A percentile compares a stretch with the other conserved stretches of the same genome.
Evolutionary conservation across 2,329 filamentous ascomycete species (phyloP).

Genomic region (Penicillium sumatraense): DNA sequence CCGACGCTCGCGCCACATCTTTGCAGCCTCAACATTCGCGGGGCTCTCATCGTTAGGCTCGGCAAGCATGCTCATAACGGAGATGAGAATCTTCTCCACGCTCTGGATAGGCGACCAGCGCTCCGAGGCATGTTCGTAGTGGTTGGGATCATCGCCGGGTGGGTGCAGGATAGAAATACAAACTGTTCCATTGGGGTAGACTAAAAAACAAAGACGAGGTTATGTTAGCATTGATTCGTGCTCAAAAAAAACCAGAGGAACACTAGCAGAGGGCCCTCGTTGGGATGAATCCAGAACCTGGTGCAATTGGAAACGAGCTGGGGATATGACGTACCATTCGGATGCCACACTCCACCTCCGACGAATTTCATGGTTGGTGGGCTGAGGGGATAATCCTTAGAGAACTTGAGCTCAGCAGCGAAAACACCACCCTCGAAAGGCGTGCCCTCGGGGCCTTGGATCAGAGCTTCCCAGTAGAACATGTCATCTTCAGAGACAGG

Average conservation of each 20-base stretch:
- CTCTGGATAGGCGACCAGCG: constrained; percentile 96
- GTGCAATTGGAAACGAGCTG: background rate
- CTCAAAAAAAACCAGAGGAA: background rate
- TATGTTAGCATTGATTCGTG: background rate
- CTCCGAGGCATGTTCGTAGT: constrained; percentile 95
- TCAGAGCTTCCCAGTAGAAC: constrained; percentile 93
- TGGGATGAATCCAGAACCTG: too few species aligned
- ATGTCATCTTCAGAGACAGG: constrained; percentile 94
- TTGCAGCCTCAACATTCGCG: constrained; percentile 92
- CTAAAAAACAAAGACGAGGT: constrained; percentile 50
- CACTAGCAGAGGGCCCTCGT: too few species aligned
- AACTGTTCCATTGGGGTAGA: constrained; percentile 88
- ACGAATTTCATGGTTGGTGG: constrained; percentile 96
- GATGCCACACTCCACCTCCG: constrained; percentile 87
- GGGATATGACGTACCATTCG: constrained; percentile 70
- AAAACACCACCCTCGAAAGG: constrained; percentile 97
- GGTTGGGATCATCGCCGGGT: constrained; percentile 95
- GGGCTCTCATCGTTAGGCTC: constrained; percentile 97
- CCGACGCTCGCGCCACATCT: constrained; percentile 90
- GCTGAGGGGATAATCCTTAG: constrained; percentile 93
- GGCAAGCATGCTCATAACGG: constrained; percentile 97
- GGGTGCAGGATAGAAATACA: constrained; percentile 99
- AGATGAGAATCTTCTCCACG: constrained; percentile 96
- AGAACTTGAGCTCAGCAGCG: constrained; percentile 91
- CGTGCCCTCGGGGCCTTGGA: constrained; percentile 92